Evolutionary conservation across 208 protist species (phyloP), one percentile per base, ranked within the genome.

Genomic region (Trypanosoma grayi): DNA sequence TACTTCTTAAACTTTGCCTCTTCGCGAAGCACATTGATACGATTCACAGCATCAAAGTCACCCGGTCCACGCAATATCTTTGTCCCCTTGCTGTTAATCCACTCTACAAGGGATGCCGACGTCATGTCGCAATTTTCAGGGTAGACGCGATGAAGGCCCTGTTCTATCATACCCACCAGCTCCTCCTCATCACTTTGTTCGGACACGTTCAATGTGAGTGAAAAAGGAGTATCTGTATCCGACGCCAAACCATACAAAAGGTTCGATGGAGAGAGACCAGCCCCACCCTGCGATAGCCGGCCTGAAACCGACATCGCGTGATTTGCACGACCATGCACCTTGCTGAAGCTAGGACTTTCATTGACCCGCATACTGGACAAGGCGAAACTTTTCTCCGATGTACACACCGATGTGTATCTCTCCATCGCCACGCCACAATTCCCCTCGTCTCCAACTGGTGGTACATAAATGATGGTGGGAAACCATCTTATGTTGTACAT

Each of bases 381-480:
- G n/a, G n/a, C n/a, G n/a, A n/a, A n/a, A n/a, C 16, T 47, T 47
- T 18, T 18, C 18, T 47, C 43, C 8, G 10, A 47, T 7, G 6
- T 14, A 18, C 6, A 31, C 11, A 33, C 30, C 11, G 7, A 36
- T 31, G 20, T 11, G 7, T 16, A 6, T 30, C 37, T 14, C 11
- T 39, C 34, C 34, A 39, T 11, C 34, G 6, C 14, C 24, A 22
- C 13, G 24, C 39, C 39, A 54, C 39, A 22, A 39, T 41, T n/a
- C 39, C 13, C 16, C 3, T 56, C 44, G 16, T 46, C 28, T 9
- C 0, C 9, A 1, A 5, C 5, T 0, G 83, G 77, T 37, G 85
- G 85, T 16, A 74, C 79, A 64, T 85, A 92, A 9, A 95, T 76
- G 44, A 95, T 87, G 5, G 88, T 95, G 9, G 88, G 88, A 44